Conservation (phyloP, 495 filamentous ascomycete genomes). For the Aspergillus steynii region DNA sequence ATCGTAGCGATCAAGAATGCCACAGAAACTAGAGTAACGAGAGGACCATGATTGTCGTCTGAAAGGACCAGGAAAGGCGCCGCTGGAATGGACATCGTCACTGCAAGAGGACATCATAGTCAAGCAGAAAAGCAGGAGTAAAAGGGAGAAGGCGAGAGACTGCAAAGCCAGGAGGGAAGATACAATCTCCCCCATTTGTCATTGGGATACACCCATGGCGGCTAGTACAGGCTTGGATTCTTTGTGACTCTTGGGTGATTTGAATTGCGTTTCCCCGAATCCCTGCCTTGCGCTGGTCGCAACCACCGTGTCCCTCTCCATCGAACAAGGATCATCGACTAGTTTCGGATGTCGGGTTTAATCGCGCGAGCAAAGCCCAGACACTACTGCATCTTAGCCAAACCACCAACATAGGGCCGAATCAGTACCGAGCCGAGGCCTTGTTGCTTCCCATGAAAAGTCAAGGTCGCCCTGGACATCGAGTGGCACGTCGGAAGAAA, state of each 20-base stretch:
- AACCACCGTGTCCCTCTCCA: neutral
- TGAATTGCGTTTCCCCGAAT: neutral
- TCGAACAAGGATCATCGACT: neutral
- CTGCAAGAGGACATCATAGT: constrained; percentile 5
- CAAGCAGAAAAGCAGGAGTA: neutral
- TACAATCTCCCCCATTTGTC: neutral
- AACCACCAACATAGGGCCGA: neutral
- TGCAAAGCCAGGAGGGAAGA: neutral
- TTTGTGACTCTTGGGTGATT: neutral
- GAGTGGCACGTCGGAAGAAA: neutral
- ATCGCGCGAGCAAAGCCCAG: neutral
- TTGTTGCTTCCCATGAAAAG: neutral
- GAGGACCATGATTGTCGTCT: constrained; percentile 22
- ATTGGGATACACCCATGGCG: neutral
- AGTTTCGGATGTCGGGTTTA: neutral
- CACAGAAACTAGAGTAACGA: constrained; percentile 27
- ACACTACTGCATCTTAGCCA: neutral
- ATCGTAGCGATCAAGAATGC: constrained; percentile 25
- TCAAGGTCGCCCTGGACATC: neutral
- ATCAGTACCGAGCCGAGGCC: neutral
- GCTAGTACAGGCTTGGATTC: neutral
- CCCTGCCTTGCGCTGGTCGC: neutral
- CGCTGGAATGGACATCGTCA: constrained; percentile 20
- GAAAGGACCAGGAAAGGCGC: constrained; percentile 22
- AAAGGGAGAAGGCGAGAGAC: neutral